Base-by-base conservation (phyloP, 352 stramenopile genomes). In the Globisporangium rhizosaccharum region DNA sequence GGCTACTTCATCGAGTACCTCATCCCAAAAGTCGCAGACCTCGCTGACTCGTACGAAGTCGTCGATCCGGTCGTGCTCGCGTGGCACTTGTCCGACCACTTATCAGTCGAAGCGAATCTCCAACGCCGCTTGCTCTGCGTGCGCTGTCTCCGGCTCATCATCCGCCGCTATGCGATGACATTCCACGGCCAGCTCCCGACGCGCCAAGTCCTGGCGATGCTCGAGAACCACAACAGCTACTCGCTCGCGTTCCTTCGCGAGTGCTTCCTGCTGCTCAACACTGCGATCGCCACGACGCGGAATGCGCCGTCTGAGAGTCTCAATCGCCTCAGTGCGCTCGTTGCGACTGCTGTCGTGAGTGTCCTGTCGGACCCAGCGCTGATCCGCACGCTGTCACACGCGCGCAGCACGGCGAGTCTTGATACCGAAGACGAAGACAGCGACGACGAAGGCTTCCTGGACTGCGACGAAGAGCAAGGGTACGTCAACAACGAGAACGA, bases 1-100 rank as follows among this genome's bases (percentile, higher is more conserved):
- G 81, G 73, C 11, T 92, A 92, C 59, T 92, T 92, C 62, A 62
- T 94, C 46, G 73, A 91, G 28, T 75, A 80, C 53, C 59, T 94
- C 49, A 88, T 92, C 44, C 82, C 81, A 7, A 77, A 73, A 36
- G 54, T 94, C 20, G 79, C 68, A 6, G 76, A 94, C 49, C 58
- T 91, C 37, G 67, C 82, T 5, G 75, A 76, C 25, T 57, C 70
- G 30, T 92, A 83, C 59, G 85, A 94, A 64, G 81, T 92, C 26
- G 57, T 72, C 7, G 81, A 94, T 14, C 82, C 80, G 5, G 58
- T 91, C 5, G 70, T 92, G 39, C 69, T 94, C 37, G 82, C 82
- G 18, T 94, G 82, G 82, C 85, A 94, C 70, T 59, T 94, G 1
- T 87, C 75, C 0, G 85, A 94, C 58, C 79, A 85, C 6, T 62